Evolutionary conservation across 441 rosid species (phyloP), one percentile per base, ranked within the genome.

Genomic region (Euphorbia schlechtendalii): DNA sequence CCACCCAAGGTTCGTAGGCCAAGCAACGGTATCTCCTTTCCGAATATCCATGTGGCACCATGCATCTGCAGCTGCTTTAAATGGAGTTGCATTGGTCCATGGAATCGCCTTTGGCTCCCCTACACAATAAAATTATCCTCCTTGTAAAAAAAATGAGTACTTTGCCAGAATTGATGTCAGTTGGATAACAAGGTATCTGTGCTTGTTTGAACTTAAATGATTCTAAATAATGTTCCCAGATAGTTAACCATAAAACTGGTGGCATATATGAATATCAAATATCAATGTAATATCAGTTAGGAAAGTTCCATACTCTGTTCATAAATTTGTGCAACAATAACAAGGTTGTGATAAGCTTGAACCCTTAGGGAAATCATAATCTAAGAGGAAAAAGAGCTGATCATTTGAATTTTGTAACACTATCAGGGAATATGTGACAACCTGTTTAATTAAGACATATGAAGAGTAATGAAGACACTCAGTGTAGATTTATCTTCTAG

Each of bases 1-100:
- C 98, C 98, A 92, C 54, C 98, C 98, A 61, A 92, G 96, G 72
- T 92, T 92, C 77, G 98, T 86, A 12, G 97, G 98, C 98, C 98
- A 92, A 75, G 96, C 86, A 76, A 88, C 82, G 72, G 79, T 73
- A 72, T 85, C 96, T 0, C 87, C 92, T 56, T 59, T 82, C 18
- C 21, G 87, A 70, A 90, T 73, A 82, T 92, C 98, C 90, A 88
- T 75, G 81, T 92, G 96, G 82, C 96, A 92, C 98, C 98, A 92
- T 57, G 90, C 97, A 88, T 92, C 98, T 59, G 96, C 97, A 48
- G 98, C 97, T 71, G 89, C 83, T 80, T 90, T 92, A 54, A 90
- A 68, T 54, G 98, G 95, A 65, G 88, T 70, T 60, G 68, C 74
- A 68, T 74, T 66, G 62, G 91, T 86, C 98, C 98, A 92, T 57